A percentile compares a stretch with the other conserved stretches of the same genome.
phyloP scores from a whole-genome alignment of 2,329 filamentous ascomycete genomes.

The Dactylonectria macrodidyma region DNA sequence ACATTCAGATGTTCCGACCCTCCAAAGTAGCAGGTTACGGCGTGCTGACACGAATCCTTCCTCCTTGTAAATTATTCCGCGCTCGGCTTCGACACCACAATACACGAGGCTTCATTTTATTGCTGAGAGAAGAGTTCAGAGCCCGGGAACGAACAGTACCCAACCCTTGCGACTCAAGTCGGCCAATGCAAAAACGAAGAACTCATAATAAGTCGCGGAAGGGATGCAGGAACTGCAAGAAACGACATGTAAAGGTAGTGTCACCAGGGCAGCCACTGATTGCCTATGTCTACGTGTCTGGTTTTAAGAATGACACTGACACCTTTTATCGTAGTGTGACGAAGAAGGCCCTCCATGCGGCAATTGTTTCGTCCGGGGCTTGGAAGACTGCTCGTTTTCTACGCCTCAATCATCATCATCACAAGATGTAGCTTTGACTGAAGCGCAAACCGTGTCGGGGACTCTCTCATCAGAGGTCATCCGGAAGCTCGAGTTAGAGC shows the following conservation, averaged over 20 bases:
- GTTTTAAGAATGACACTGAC: not conserved
- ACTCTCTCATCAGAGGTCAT: slow-evolving; percentile 37
- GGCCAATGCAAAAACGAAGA: slow-evolving; percentile 41
- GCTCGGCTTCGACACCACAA: not conserved
- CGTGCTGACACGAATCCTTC: slow-evolving; percentile 9
- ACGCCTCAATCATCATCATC: not conserved
- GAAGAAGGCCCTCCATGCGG: slow-evolving; percentile 55
- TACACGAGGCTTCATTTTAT: not conserved
- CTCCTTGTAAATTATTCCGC: not conserved
- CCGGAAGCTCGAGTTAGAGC: slow-evolving; percentile 60
- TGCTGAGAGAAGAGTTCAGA: not conserved
- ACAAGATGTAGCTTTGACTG: slow-evolving; percentile 8
- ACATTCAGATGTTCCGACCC: not conserved
- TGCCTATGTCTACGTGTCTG: not conserved
- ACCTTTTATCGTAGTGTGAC: slow-evolving; percentile 48
- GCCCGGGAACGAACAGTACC: not conserved
- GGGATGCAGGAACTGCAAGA: slow-evolving; percentile 47
- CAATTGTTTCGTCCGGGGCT: slow-evolving; percentile 49
- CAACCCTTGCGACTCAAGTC: not conserved
- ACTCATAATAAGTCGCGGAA: slow-evolving; percentile 45
- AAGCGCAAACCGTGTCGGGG: slow-evolving; percentile 21
- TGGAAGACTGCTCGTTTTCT: slow-evolving; percentile 42
- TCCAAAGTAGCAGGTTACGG: not conserved
- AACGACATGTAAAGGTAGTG: slow-evolving; percentile 44
- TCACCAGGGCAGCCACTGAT: not conserved